Percentiles rank a stretch among this genome's conserved stretches.
Evolutionary conservation across 352 stramenopile species (phyloP).

Genomic region (Pythium brachiatum): DNA sequence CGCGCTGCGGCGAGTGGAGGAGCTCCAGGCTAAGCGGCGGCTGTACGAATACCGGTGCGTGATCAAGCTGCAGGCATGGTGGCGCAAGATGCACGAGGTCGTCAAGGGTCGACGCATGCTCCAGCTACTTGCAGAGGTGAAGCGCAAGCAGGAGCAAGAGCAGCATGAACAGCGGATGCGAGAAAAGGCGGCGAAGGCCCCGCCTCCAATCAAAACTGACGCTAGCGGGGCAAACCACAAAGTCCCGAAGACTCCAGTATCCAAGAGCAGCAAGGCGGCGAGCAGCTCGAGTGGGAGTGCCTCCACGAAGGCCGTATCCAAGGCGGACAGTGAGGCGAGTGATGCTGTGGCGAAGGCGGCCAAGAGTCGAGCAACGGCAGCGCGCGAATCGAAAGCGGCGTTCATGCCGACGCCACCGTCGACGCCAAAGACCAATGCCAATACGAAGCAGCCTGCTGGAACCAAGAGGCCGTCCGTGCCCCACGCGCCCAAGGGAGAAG

Average conservation of each 20-base stretch:
- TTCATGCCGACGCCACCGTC: conserved; percentile 12
- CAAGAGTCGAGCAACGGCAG: background rate
- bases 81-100: conserved; percentile 43
- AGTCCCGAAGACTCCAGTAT: background rate
- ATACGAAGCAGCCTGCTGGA: background rate
- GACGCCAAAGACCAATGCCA: conserved; percentile 8
- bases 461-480: conserved; percentile 6
- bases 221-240: background rate
- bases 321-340: background rate
- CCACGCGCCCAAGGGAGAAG: conserved; percentile 3
- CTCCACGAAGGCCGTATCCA: background rate
- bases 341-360: conserved; percentile 2
- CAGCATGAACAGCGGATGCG: conserved; percentile 28
- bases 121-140: conserved; percentile 41
- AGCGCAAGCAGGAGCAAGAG: conserved; percentile 45
- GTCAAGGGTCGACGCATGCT: conserved; percentile 42
- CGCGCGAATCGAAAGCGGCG: background rate
- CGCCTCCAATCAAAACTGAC: background rate
- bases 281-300: background rate
- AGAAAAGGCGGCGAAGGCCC: conserved; percentile 8
- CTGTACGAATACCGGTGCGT: conserved; percentile 46
- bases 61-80: conserved; percentile 63
- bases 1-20: conserved; percentile 51
- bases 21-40: conserved; percentile 48
- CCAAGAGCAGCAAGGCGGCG: background rate